phyloP scores from a whole-genome alignment of 768 basidiomycete species.

The Hygrocybe coccinea region DNA sequence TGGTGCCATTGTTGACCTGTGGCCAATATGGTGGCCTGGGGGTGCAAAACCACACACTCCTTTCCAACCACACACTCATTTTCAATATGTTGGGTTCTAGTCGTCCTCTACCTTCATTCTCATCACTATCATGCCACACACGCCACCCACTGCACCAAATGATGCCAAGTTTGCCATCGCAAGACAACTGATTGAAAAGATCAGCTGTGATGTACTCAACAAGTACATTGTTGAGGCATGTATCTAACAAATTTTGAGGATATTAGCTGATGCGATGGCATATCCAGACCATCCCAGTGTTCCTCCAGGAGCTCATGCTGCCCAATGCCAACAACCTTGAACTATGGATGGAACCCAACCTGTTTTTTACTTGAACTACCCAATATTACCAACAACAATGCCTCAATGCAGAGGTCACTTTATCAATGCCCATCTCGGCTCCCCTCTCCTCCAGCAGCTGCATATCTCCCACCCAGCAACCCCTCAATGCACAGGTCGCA shows the following conservation, averaged over 20 bases:
- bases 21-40: background rate
- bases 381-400: background rate
- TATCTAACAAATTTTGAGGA: background rate
- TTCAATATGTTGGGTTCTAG: slow-evolving; percentile 26
- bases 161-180: background rate
- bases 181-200: background rate
- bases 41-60: slow-evolving; percentile 1
- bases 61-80: too few species aligned
- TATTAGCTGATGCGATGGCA: background rate
- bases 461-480: background rate
- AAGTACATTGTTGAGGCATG: background rate
- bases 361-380: background rate
- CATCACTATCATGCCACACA: background rate
- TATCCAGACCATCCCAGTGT: background rate
- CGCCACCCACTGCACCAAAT: background rate
- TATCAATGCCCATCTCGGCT: background rate
- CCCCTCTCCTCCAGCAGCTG: background rate
- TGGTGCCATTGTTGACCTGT: background rate
- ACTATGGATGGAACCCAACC: background rate
- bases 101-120: slow-evolving; percentile 15
- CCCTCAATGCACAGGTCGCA: background rate
- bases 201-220: background rate
- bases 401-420: background rate
- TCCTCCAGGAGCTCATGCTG: background rate
- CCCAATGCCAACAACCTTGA: background rate